phyloP scores from a whole-genome alignment of 106 monocot species.

The Xerophyta viscosa region DNA sequence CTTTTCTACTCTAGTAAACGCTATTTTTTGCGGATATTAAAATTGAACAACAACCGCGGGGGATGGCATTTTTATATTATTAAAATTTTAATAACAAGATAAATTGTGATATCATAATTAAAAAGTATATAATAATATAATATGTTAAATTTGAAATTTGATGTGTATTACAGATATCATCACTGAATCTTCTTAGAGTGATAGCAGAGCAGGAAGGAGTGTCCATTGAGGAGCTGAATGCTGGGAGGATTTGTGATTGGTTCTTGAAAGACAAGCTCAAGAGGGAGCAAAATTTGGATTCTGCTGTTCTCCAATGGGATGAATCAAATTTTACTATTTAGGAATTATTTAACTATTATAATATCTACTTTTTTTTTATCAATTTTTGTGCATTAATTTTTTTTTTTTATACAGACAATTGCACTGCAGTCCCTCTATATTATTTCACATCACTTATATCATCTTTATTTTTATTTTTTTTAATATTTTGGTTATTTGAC shows the following conservation, averaged over 20 bases:
- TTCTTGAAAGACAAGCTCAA: slow-evolving; percentile 92
- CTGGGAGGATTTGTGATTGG: slow-evolving; percentile 81
- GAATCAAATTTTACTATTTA: slow-evolving; percentile 38
- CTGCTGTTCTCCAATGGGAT: slow-evolving; percentile 88
- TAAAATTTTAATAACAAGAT: not conserved
- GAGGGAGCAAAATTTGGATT: slow-evolving; percentile 64
- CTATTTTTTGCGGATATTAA: too few species aligned
- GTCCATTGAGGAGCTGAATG: slow-evolving; percentile 78
- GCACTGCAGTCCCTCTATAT: too few species aligned
- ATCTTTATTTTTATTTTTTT: too few species aligned
- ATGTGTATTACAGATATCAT: slow-evolving; percentile 58
- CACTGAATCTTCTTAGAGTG: slow-evolving; percentile 76
- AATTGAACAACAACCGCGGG: too few species aligned
- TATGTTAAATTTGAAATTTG: not conserved
- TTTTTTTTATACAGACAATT: too few species aligned
- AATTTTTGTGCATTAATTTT: too few species aligned
- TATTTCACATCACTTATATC: too few species aligned
- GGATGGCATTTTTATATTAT: not conserved
- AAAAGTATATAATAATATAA: too few species aligned
- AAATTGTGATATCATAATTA: not conserved
- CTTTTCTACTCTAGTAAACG: too few species aligned
- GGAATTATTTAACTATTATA: too few species aligned
- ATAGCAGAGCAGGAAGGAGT: slow-evolving; percentile 86
- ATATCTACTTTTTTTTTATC: not conserved
- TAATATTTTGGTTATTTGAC: too few species aligned